Base-by-base conservation (phyloP, 2,329 filamentous ascomycete species). In the Talaromyces sp. region DNA sequence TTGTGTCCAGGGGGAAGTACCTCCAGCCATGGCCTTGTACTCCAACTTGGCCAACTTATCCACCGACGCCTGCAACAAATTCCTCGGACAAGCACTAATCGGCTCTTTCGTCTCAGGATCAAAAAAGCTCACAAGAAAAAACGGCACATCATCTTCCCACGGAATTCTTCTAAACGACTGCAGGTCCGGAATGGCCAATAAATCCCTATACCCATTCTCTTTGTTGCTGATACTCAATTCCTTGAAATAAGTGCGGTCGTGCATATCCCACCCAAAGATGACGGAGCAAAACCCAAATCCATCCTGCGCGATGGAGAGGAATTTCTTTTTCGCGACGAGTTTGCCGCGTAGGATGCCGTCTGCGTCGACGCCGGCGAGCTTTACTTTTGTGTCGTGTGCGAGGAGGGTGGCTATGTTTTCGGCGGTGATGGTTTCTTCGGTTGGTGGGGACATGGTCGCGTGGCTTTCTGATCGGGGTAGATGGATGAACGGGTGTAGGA, bases 201-300 rank as follows among this genome's bases (percentile, higher is more conserved):
- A 80, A 77, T 97, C 93, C 69, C 89, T 86, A 78, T 96, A 97
- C 51, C 93, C 93, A 76, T 96, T 97, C 73, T 92, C 89, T 70
- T 91, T 91, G 80, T 96, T 97, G 79, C 91, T 95, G 77, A 97
- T 90, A 73, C 86, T 86, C 69, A 97, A 86, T 79, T 97, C 93
- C 71, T 85, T 88, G 76, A 91, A 89, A 78, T 97, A 97, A 11
- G 92, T 96, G 81, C 88, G 85, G 74, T 97, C 93, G 78, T 97
- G 93, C 92, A 97, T 96, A 79, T 97, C 93, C 93, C 93, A 97
- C 76, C 93, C 93, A 73, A 96, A 97, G 69, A 97, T 88, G 70
- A 97, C 92, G 22, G 91, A 95, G 82, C 93, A 97, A 83, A 97
- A 97, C 63, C 93, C 93, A 72, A 97, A 97, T 61, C 93, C 93